Evolutionary conservation across 371 early-diverging fungal genomes (phyloP), one percentile per base, ranked within the genome.

Genomic region (Actinomortierella ambigua): DNA sequence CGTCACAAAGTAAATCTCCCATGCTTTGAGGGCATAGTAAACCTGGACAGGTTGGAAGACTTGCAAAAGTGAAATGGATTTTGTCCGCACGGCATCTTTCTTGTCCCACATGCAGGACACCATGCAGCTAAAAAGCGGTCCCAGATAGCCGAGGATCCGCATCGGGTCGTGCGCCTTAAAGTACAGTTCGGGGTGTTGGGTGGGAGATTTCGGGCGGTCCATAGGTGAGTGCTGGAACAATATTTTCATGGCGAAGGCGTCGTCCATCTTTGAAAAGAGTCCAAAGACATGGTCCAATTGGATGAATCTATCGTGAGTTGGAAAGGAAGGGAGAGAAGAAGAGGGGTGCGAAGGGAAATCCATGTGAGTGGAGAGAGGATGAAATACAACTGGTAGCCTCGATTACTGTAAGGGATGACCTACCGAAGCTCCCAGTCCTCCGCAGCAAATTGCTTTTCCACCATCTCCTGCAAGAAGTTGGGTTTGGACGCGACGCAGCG

Each of bases 91-190:
- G 29, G 68, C 68, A 13, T 75, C 75, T 22, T 67, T 68, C 23
- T 61, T 75, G 34, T 75, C 75, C 75, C 75, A 75, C 64, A 75
- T 64, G 20, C 68, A 67, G 39, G 68, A 68, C 6, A 64, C 75
- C 61, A 75, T 64, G 49, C 53, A 58, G 20, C 68, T 75, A 40
- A 75, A 75, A 9, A 56, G 49, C 0, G 75, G 75, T 26, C 75
- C 75, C 11, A 75, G 53, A 17, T 63, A 63, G 22, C 57, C 58
- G 39, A 75, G 58, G 4, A 34, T 34, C 34, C 34, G 34, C 11
- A 34, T 6, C 11, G 34, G 34, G 7, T 34, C 34, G 11, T 34
- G 34, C 4, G 4, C 34, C 11, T 34, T 11, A 34, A 34, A 34
- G 34, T 34, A 34, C 7, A 34, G 34, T 34, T 34, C 34, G 7